A percentile compares a stretch with the other conserved stretches of the same genome.
Evolutionary conservation across 2,329 filamentous ascomycete species (phyloP).

Genomic region (Xylogone sp.): DNA sequence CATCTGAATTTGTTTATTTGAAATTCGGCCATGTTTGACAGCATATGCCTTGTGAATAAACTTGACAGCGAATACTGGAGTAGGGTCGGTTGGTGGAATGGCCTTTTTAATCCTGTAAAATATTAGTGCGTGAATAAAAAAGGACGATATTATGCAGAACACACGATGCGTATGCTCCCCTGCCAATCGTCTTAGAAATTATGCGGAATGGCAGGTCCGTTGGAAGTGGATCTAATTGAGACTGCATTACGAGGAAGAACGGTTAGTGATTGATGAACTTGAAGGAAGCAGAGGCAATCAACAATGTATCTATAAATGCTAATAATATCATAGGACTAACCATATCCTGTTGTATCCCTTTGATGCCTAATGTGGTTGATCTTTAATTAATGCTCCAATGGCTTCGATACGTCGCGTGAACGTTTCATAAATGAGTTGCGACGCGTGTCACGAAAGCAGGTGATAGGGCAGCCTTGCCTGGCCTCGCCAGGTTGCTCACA

Average conservation of each 20-base stretch:
- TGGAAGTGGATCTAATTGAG: slow-evolving; percentile 85
- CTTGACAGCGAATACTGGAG: slow-evolving; percentile 91
- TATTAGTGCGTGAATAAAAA: slow-evolving; percentile 10
- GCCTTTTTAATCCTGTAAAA: slow-evolving; percentile 70
- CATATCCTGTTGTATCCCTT: slow-evolving; percentile 16
- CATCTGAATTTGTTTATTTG: slow-evolving; percentile 83
- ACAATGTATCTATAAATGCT: neutral
- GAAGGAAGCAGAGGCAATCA: neutral
- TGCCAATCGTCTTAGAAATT: slow-evolving; percentile 92
- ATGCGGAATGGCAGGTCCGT: slow-evolving; percentile 85
- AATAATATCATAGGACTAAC: slow-evolving; percentile 14
- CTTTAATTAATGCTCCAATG: slow-evolving; percentile 21
- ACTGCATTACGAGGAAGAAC: slow-evolving; percentile 52
- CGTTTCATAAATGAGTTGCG: too few species aligned
- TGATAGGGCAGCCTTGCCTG: slow-evolving; percentile 2
- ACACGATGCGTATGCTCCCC: slow-evolving; percentile 96
- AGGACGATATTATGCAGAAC: slow-evolving; percentile 22
- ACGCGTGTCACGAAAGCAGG: slow-evolving; percentile 14
- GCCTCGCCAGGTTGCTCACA: slow-evolving; percentile 1
- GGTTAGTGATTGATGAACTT: slow-evolving; percentile 21
- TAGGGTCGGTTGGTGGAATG: slow-evolving; percentile 62
- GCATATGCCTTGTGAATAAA: slow-evolving; percentile 98
- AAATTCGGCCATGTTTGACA: slow-evolving; percentile 81
- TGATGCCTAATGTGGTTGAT: neutral
- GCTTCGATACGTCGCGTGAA: slow-evolving; percentile 16